A percentile compares a stretch with the other conserved stretches of the same genome.
Evolutionary conservation across 2,329 filamentous ascomycete species (phyloP).

Genomic region (Periconia sp.): DNA sequence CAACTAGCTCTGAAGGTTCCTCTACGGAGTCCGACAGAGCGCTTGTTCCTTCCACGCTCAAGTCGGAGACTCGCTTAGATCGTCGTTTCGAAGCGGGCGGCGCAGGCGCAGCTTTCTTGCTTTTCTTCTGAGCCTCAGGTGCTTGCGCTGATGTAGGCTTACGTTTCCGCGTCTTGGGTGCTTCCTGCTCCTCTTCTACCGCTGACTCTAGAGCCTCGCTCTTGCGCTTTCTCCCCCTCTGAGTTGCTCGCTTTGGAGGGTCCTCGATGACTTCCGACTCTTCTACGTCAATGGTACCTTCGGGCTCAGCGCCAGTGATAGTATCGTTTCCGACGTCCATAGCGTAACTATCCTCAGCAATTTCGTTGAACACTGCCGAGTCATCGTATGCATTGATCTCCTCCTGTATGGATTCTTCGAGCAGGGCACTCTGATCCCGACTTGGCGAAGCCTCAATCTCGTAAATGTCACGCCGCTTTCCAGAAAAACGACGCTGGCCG

Average conservation of each 20-base stretch:
- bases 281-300: slow-evolving; percentile 28
- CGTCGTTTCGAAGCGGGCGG: slow-evolving; percentile 24
- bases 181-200: slow-evolving; percentile 20
- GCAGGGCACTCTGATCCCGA: slow-evolving; percentile 27
- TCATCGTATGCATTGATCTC: slow-evolving; percentile 35
- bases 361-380: slow-evolving; percentile 22
- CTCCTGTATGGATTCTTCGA: slow-evolving; percentile 43
- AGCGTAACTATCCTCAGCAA: slow-evolving; percentile 36
- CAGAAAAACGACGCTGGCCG: slow-evolving; percentile 38
- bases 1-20: slow-evolving; percentile 31
- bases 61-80: slow-evolving; percentile 35
- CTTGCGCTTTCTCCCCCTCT: slow-evolving; percentile 38
- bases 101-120: slow-evolving; percentile 23
- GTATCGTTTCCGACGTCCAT: slow-evolving; percentile 37
- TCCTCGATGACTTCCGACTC: slow-evolving; percentile 36
- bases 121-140: slow-evolving; percentile 22
- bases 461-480: slow-evolving; percentile 37
- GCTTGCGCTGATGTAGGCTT: slow-evolving; percentile 15
- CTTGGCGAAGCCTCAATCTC: slow-evolving; percentile 41
- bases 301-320: slow-evolving; percentile 19
- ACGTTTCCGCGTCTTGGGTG: slow-evolving; percentile 26
- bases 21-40: slow-evolving; percentile 27
- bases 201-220: slow-evolving; percentile 26
- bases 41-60: slow-evolving; percentile 35
- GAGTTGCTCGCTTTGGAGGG: slow-evolving; percentile 29